Evolutionary conservation across 352 stramenopile genomes (phyloP), one percentile per base, ranked within the genome.

Genomic region (Phytopythium mirpurense): DNA sequence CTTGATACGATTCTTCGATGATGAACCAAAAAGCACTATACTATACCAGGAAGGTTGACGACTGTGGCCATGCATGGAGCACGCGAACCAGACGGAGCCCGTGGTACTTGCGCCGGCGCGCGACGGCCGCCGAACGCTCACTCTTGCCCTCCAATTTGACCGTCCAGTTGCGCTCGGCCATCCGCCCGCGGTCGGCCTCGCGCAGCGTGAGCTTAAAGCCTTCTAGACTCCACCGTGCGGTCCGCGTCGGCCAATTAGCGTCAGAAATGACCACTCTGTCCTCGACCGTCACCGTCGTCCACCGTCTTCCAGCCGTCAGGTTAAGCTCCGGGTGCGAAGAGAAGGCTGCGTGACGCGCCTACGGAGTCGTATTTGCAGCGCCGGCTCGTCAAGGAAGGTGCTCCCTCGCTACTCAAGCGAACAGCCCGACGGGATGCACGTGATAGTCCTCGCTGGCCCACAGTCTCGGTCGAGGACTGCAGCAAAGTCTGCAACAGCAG

Each of bases 291-390:
- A n/a, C 79, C 67, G 0, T 19, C 61, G 7, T 34, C 5, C 21
- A 62, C 42, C 12, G 79, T 54, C 47, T 68, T 64, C 24, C n/a
- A 64, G 5, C n/a, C n/a, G n/a, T n/a, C n/a, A 79, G 51, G 38
- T 65, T 66, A 16, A 62, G 62, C 31, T 47, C 48, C 10, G 74
- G 72, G 21, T 80, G 64, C 21, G 62, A 69, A 6, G 62, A 69
- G 57, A 74, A 86, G 6, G 52, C 62, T 12, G 74, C 37, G 70
- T 74, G 53, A 83, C 80, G 47, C 83, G 72, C 35, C 67, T 57
- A 2, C 68, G 67, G 43, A 84, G 64, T 85, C 67, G 57, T 78
- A 67, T 47, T n/a, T 85, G 83, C 36, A 85, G 65, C 35, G 55
- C 64, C 54, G 71, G 71, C 47, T 82, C 66, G 27, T 45, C 21